Base-by-base conservation (phyloP, 768 basidiomycete genomes). In the Boletellus ananiceps region DNA sequence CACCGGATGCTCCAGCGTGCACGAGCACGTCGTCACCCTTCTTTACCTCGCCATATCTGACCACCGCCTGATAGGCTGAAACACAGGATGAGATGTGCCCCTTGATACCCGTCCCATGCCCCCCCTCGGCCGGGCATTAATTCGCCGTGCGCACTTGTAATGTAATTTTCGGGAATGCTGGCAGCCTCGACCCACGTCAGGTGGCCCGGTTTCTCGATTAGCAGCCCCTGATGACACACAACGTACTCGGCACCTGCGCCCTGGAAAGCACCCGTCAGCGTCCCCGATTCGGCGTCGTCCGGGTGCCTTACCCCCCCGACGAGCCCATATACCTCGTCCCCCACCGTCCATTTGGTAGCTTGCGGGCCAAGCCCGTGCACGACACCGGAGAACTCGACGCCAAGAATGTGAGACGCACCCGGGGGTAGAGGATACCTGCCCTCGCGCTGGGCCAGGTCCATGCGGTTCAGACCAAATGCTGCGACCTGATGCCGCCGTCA, bases 201-300 rank as follows among this genome's bases (percentile, higher is more conserved):
- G 63, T 83, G 69, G 23, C 65, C 62, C 7, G 93, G 91, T 67
- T 97, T 96, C 52, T 62, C 72, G 50, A 92, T 69, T 49, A 95
- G 64, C 69, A 88, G 80, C 2, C 78, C 80, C 51, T 82, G 73
- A 8, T 77, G 72, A 36, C 83, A 79, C 23, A 73, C 78, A 54
- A 97, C 81, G 63, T 83, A 94, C 65, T 94, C 88, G 32, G 93
- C 92, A 60, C 93, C 94, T 38, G 92, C 91, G 32, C 93, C 93
- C 92, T 93, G 43, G 23, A 23, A 21, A 47, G 29, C 23, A 4
- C 4, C 27, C 23, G 40, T 52, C 25, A 55, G 53, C 44, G 46
- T 44, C 4, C 15, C 7, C 8, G 4, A 15, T 16, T 37, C 33
- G 33, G 16, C 19, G 23, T 25, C 23, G 23, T 35, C 9, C n/a